Conservation (phyloP, 768 basidiomycete genomes). For the Scleroderma citrinum region DNA sequence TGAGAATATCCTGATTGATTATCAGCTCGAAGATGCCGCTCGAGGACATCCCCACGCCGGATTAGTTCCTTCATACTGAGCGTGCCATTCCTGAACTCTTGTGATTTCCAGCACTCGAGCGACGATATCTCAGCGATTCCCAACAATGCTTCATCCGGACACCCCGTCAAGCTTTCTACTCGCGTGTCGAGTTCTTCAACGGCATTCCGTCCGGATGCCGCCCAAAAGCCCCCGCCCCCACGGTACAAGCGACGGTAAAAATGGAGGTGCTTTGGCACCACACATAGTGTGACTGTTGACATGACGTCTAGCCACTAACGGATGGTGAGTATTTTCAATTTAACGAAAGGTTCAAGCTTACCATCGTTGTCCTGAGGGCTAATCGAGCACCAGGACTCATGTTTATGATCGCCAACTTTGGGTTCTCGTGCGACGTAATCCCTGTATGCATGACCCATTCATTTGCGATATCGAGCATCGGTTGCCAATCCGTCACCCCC, state of each 20-base stretch:
- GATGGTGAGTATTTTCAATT: slow-evolving; percentile 6
- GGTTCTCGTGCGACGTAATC: slow-evolving; percentile 58
- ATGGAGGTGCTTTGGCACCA: slow-evolving; percentile 57
- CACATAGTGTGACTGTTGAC: slow-evolving; percentile 54
- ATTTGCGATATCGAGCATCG: slow-evolving; percentile 61
- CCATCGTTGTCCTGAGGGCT: slow-evolving; percentile 67
- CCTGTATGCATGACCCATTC: slow-evolving; percentile 74
- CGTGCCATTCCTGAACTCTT: slow-evolving; percentile 55
- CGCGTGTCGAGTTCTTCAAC: slow-evolving; percentile 42
- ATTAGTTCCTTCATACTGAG: slow-evolving; percentile 73
- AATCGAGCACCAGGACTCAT: slow-evolving; percentile 51
- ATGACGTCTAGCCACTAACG: slow-evolving; percentile 75
- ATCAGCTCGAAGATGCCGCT: slow-evolving; percentile 53
- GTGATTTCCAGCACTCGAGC: slow-evolving; percentile 69
- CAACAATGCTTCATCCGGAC: slow-evolving; percentile 73
- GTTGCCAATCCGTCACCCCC: slow-evolving; percentile 63
- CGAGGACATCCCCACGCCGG: slow-evolving; percentile 64
- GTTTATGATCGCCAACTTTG: slow-evolving; percentile 48
- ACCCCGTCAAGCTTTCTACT: slow-evolving; percentile 69
- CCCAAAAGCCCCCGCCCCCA: slow-evolving; percentile 43
- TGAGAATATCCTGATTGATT: no score
- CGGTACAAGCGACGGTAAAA: slow-evolving; percentile 66
- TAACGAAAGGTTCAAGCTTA: slow-evolving; percentile 33
- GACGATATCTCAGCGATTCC: slow-evolving; percentile 70
- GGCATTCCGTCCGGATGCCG: slow-evolving; percentile 20